Evolutionary conservation across 768 basidiomycete genomes (phyloP).

Genomic region (Leccinum broughii): DNA sequence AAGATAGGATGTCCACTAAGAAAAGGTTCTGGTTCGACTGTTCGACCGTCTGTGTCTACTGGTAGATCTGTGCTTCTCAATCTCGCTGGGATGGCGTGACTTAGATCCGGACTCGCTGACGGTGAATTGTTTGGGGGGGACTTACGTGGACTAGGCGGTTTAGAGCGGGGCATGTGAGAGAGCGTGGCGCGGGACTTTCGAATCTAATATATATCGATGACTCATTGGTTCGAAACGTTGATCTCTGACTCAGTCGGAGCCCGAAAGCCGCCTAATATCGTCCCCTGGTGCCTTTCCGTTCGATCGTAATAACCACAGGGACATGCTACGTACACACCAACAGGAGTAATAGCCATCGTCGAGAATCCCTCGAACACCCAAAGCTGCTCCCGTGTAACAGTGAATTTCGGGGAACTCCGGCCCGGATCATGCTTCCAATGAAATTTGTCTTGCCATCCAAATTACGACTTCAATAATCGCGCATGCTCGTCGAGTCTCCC

Average conservation of each 20-base stretch:
- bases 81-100: slow-evolving; percentile 18
- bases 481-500: slow-evolving; percentile 41
- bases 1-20: slow-evolving; percentile 32
- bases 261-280: not conserved
- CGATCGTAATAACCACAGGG: too few species aligned
- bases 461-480: slow-evolving; percentile 6
- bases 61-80: slow-evolving; percentile 30
- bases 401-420: too few species aligned
- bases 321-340: too few species aligned
- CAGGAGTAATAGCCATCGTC: too few species aligned
- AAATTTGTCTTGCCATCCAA: not conserved
- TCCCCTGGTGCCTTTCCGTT: too few species aligned
- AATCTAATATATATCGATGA: not conserved
- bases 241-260: not conserved
- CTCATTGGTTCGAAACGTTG: not conserved
- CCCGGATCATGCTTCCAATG: too few species aligned
- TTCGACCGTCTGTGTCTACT: slow-evolving; percentile 10
- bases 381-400: too few species aligned
- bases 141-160: slow-evolving; percentile 31
- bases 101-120: not conserved
- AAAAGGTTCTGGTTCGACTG: slow-evolving; percentile 17
- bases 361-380: too few species aligned
- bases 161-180: slow-evolving; percentile 11
- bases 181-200: not conserved
- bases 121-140: not conserved